These are phyloP conservation scores for Dianthus caryophyllus DNA, from an alignment of 148 eudicot species.

Conservation along the genomic window DNA sequence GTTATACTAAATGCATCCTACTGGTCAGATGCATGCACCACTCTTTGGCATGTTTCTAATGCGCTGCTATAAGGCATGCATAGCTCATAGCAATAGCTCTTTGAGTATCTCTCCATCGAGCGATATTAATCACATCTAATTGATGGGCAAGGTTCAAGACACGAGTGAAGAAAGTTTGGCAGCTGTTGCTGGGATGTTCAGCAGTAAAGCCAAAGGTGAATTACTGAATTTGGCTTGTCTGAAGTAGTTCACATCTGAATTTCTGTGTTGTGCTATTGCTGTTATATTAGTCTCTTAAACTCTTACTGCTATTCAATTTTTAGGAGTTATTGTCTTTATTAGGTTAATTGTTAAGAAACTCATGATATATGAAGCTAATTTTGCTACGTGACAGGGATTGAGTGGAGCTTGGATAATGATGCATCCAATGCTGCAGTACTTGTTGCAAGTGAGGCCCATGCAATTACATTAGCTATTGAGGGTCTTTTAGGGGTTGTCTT, in stretches of 20 bases:
- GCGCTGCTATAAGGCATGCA: slow-evolving; percentile 4
- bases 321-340: background rate
- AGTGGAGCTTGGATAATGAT: slow-evolving; percentile 98
- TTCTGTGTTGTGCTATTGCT: background rate
- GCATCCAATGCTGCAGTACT: slow-evolving; percentile 95
- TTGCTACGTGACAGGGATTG: slow-evolving; percentile 56
- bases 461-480: slow-evolving; percentile 93
- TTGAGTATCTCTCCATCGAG: background rate
- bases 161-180: slow-evolving; percentile 97
- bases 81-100: background rate
- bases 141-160: slow-evolving; percentile 66
- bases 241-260: background rate
- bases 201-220: slow-evolving; percentile 95
- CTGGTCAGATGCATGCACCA: background rate
- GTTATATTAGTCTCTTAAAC: background rate
- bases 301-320: background rate
- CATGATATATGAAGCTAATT: slow-evolving; percentile 8
- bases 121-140: slow-evolving; percentile 19
- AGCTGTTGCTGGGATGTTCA: slow-evolving; percentile 99
- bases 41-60: background rate
- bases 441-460: slow-evolving; percentile 99
- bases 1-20: background rate
- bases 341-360: background rate
- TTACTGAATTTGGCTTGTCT: slow-evolving; percentile 9
- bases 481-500: slow-evolving; percentile 96